phyloP scores from a whole-genome alignment of 345 rosid genomes.

The Eucalyptus virginea region DNA sequence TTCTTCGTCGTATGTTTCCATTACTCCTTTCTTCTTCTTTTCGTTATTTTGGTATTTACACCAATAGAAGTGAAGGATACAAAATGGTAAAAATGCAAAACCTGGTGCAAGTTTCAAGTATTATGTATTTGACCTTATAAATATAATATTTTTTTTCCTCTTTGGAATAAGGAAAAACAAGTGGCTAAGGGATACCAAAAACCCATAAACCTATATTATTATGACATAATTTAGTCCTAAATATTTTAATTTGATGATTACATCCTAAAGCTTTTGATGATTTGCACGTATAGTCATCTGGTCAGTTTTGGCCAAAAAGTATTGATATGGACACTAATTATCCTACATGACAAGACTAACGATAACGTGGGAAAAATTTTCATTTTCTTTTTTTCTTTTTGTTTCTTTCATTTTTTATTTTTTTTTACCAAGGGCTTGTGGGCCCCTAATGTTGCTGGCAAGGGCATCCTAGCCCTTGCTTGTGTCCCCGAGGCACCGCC shows the following conservation, averaged over 20 bases:
- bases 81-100: background rate
- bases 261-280: accelerated
- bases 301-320: background rate
- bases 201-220: background rate
- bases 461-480: background rate
- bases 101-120: background rate
- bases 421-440: background rate
- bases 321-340: accelerated
- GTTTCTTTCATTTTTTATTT: background rate
- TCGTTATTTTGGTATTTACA: background rate
- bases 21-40: background rate
- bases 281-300: accelerated
- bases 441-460: background rate
- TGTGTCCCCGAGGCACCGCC: background rate
- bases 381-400: background rate
- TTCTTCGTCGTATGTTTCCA: background rate
- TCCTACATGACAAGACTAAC: accelerated
- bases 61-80: background rate
- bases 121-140: background rate
- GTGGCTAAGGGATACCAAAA: background rate
- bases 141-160: background rate
- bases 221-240: too few species aligned
- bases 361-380: accelerated
- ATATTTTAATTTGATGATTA: background rate
- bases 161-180: background rate